Evolutionary conservation across 331 rosid genomes (phyloP).

Genomic region (Saraca asoca): DNA sequence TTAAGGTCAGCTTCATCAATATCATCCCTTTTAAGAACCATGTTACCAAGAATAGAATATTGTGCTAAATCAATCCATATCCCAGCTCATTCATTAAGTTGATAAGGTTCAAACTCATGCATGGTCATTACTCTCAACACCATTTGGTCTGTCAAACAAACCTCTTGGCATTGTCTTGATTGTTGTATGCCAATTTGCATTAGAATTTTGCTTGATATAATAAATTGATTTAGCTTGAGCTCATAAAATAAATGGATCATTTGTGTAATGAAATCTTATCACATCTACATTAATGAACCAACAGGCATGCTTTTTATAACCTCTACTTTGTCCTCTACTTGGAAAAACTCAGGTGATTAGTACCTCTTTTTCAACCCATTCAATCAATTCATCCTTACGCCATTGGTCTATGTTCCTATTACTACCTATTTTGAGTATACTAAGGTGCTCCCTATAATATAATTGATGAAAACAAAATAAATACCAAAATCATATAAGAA

Average conservation of each 20-base stretch:
- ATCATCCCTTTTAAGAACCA: background rate
- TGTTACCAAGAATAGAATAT: background rate
- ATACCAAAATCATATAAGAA: too few species aligned
- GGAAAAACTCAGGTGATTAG: too few species aligned
- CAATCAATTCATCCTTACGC: too few species aligned
- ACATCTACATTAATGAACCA: too few species aligned
- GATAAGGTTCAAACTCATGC: too few species aligned
- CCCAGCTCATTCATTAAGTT: background rate
- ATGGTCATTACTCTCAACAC: background rate
- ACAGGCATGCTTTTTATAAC: too few species aligned
- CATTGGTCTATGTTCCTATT: background rate
- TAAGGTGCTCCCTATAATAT: too few species aligned
- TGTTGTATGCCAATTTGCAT: background rate
- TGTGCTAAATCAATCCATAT: background rate
- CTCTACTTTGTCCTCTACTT: too few species aligned
- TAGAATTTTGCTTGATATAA: background rate
- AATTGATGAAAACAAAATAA: too few species aligned
- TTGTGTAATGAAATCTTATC: too few species aligned
- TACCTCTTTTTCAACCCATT: background rate
- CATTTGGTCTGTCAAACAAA: background rate
- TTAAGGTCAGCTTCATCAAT: background rate
- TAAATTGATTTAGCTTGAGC: too few species aligned
- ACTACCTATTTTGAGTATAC: background rate
- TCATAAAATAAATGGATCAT: too few species aligned
- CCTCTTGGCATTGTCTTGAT: background rate